Conservation (phyloP, 441 rosid species). For the Erodium texanum region DNA sequence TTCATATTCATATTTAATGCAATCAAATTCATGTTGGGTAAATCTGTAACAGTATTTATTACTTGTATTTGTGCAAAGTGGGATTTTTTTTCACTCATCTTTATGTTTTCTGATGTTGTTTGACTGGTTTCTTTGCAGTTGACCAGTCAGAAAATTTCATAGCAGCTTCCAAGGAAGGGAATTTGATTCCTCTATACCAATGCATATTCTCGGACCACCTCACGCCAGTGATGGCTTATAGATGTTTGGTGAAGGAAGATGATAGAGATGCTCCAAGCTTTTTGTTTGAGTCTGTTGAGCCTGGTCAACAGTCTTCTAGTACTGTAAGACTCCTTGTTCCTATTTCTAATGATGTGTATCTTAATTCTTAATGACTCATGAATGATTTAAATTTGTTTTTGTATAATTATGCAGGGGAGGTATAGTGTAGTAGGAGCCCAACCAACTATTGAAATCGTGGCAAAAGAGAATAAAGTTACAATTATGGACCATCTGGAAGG, state of each 20-base stretch:
- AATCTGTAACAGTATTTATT: neutral
- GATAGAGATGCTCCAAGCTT: slow-evolving; percentile 97
- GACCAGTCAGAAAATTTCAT: slow-evolving; percentile 47
- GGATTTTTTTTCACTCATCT: neutral
- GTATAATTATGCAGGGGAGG: slow-evolving; percentile 48
- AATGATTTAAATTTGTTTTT: neutral
- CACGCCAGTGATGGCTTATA: slow-evolving; percentile 77
- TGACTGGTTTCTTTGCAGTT: slow-evolving; percentile 18
- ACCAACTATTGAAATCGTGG: slow-evolving; percentile 77
- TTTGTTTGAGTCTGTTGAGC: slow-evolving; percentile 83
- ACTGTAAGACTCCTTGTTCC: slow-evolving; percentile 29
- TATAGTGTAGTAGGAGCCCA: slow-evolving; percentile 90
- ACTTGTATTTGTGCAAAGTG: too few species aligned
- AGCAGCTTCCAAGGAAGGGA: slow-evolving; percentile 64
- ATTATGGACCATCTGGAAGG: slow-evolving; percentile 68
- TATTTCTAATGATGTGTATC: slow-evolving; percentile 3
- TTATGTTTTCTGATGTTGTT: slow-evolving; percentile 11
- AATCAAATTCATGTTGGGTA: neutral
- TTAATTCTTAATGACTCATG: neutral
- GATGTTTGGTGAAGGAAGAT: slow-evolving; percentile 87
- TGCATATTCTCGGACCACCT: slow-evolving; percentile 82
- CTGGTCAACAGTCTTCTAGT: slow-evolving; percentile 55
- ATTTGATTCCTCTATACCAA: slow-evolving; percentile 58
- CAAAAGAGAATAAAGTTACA: slow-evolving; percentile 73
- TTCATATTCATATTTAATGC: neutral